Evolutionary conservation across 768 basidiomycete genomes (phyloP).

Genomic region (Russula earlei): DNA sequence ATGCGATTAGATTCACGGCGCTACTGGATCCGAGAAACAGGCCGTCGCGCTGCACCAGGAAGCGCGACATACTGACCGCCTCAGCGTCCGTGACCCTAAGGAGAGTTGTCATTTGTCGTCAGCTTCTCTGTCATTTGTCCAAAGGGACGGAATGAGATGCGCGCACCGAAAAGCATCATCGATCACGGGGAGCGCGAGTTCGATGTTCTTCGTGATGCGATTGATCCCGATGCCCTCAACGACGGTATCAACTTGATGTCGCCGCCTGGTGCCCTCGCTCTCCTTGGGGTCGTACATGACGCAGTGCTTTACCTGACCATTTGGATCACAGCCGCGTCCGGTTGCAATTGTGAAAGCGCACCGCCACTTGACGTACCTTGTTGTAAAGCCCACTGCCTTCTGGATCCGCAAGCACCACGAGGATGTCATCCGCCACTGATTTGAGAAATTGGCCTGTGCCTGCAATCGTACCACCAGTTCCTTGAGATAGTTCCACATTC

Average conservation of each 20-base stretch:
- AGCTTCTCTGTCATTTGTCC: conserved; percentile 1
- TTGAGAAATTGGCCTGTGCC: conserved; percentile 78
- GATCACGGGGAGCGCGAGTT: conserved; percentile 72
- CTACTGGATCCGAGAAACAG: conserved; percentile 93
- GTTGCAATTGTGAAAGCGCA: neutral
- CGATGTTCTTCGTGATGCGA: conserved; percentile 83
- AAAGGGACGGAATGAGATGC: neutral
- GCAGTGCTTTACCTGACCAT: conserved; percentile 64
- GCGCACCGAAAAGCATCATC: conserved; percentile 79
- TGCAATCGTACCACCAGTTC: conserved; percentile 94
- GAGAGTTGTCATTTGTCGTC: conserved; percentile 2
- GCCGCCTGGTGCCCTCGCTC: conserved; percentile 84
- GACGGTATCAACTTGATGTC: conserved; percentile 93
- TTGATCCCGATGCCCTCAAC: conserved; percentile 97
- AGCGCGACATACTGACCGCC: conserved; percentile 92
- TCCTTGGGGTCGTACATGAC: conserved; percentile 95
- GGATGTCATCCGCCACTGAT: conserved; percentile 52
- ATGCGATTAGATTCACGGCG: conserved; percentile 93
- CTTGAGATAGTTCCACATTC: conserved; percentile 28
- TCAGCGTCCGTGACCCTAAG: conserved; percentile 82
- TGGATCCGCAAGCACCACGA: conserved; percentile 79
- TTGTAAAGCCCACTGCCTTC: conserved; percentile 94
- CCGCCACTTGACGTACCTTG: conserved; percentile 42
- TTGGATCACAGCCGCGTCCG: neutral
- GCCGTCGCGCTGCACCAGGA: conserved; percentile 84